These are phyloP conservation scores for Sporobolomyces pararoseus DNA, from an alignment of 768 basidiomycete species.

Conservation along the genomic window DNA sequence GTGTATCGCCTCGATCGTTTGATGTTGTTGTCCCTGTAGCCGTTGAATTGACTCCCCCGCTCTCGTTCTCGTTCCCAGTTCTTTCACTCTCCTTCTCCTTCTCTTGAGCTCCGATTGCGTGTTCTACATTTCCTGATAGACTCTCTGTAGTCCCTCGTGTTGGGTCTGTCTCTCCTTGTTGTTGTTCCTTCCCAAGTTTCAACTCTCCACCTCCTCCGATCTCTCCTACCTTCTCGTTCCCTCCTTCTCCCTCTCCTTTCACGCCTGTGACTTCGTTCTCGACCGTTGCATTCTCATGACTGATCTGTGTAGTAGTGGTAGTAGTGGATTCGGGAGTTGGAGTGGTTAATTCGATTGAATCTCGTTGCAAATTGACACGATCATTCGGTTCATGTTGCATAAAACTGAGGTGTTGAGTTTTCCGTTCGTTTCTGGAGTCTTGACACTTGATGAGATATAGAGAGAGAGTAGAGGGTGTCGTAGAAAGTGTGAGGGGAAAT, in stretches of 20 bases:
- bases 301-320: neutral
- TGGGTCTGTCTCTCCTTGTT: neutral
- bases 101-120: no score
- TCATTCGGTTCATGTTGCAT: slow-evolving; percentile 15
- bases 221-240: neutral
- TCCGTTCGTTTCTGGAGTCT: neutral
- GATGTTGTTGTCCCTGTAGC: no score
- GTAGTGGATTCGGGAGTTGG: no score
- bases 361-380: neutral
- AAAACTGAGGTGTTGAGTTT: neutral
- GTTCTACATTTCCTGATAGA: no score
- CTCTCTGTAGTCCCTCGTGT: no score
- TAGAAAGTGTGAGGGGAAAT: neutral
- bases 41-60: no score
- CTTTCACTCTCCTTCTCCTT: neutral
- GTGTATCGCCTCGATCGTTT: no score
- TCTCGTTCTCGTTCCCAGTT: neutral
- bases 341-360: neutral
- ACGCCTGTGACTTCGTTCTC: neutral
- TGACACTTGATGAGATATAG: neutral
- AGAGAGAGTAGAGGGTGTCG: neutral
- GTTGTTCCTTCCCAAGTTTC: neutral
- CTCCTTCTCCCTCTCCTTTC: neutral
- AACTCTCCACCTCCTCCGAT: neutral
- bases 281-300: neutral